Conservation (phyloP, 129 eudicot species). For the Flaveria brownii region DNA sequence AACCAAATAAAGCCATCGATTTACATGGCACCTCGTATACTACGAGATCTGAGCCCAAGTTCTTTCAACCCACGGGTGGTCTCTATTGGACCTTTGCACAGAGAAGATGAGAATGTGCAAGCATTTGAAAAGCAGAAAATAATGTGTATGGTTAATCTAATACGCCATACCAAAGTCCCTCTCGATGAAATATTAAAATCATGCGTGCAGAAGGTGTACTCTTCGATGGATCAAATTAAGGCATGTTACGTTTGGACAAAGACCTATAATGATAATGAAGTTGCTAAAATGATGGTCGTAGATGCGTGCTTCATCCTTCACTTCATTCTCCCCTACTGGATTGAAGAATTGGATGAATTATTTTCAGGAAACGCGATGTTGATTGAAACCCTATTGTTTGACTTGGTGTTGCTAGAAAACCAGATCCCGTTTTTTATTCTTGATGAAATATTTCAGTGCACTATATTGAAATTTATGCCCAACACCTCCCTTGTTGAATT, state of each 20-base stretch:
- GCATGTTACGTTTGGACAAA: constrained; percentile 1
- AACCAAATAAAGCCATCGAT: not conserved
- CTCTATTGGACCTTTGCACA: constrained; percentile 23
- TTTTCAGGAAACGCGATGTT: not conserved
- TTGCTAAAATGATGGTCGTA: constrained; percentile 5
- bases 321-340: not conserved
- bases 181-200: not conserved
- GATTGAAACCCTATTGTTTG: not conserved
- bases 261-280: not conserved
- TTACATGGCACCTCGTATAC: constrained; percentile 7
- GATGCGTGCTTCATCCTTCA: constrained; percentile 9
- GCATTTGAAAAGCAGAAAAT: not conserved
- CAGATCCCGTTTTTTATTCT: not conserved
- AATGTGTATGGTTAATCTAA: not conserved
- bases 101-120: not conserved
- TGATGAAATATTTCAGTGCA: constrained; percentile 11
- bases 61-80: constrained; percentile 1
- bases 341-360: not conserved
- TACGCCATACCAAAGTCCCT: not conserved
- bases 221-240: not conserved
- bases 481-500: not conserved
- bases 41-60: not conserved
- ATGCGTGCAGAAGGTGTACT: not conserved
- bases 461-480: not conserved
- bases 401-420: constrained; percentile 3